A percentile compares a stretch with the other conserved stretches of the same genome.
Evolutionary conservation across 1,139 yeast genomes (phyloP).

Genomic region (Yamadazyma triangularis): DNA sequence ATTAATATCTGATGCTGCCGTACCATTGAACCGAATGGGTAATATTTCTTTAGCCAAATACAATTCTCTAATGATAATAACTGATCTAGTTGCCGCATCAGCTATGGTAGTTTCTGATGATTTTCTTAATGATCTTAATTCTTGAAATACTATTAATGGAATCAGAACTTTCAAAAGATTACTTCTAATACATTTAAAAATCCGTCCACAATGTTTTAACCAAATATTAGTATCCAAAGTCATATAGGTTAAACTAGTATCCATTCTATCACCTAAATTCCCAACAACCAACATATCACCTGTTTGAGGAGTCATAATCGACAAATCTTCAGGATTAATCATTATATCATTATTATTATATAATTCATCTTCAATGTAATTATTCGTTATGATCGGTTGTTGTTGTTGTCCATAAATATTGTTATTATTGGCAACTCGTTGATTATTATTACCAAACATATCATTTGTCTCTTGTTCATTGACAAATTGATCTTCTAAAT

Average conservation of each 20-base stretch:
- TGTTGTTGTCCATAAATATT: not conserved
- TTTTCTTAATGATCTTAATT: constrained; percentile 66
- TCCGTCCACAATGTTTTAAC: constrained; percentile 75
- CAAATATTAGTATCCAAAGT: constrained; percentile 77
- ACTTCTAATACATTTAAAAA: constrained; percentile 64
- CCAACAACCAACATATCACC: constrained; percentile 19
- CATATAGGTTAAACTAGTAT: constrained; percentile 51
- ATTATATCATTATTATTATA: constrained; percentile 21
- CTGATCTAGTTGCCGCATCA: constrained; percentile 79
- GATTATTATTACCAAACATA: not conserved
- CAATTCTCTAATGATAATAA: constrained; percentile 65
- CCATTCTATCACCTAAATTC: constrained; percentile 48
- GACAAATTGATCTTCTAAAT: not conserved
- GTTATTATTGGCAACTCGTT: not conserved
- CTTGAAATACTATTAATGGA: constrained; percentile 77
- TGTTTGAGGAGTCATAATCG: constrained; percentile 5
- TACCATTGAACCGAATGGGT: constrained; percentile 53
- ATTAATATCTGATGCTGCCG: constrained; percentile 51
- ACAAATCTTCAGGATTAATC: constrained; percentile 18
- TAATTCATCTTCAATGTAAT: constrained; percentile 15
- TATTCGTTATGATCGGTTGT: not conserved
- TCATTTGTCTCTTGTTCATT: not conserved
- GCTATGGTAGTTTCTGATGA: constrained; percentile 72
- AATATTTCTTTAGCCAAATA: constrained; percentile 50
- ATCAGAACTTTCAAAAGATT: constrained; percentile 55